Conservation (phyloP, 2,329 filamentous ascomycete genomes). For the Alternaria tenuissima region DNA sequence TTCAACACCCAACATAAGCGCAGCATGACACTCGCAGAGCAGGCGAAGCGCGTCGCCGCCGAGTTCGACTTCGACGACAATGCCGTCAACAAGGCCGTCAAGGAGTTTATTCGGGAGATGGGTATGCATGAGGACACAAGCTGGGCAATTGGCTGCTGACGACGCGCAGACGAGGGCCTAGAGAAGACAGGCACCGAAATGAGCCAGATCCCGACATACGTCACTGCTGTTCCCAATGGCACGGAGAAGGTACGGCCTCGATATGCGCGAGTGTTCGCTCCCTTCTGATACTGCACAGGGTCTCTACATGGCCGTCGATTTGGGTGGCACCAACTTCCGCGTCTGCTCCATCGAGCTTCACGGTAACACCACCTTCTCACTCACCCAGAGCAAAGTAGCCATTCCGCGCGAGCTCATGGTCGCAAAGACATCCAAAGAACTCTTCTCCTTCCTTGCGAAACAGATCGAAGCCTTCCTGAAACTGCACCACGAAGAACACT, state of each 20-base stretch:
- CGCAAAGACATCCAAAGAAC: constrained; percentile 82
- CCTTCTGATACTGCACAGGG: constrained; percentile 64
- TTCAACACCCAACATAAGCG: constrained; percentile 48
- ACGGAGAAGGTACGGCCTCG: constrained; percentile 95
- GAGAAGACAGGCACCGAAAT: constrained; percentile 79
- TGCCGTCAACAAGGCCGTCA: constrained; percentile 79
- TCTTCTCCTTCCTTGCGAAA: constrained; percentile 91
- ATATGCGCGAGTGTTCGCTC: background rate
- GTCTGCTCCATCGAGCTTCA: constrained; percentile 95
- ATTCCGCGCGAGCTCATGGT: constrained; percentile 92
- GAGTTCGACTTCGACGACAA: constrained; percentile 86
- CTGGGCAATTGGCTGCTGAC: constrained; percentile 22
- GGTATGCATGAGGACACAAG: constrained; percentile 53
- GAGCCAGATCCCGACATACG: constrained; percentile 97
- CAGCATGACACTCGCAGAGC: constrained; percentile 66
- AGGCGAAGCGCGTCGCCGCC: constrained; percentile 80
- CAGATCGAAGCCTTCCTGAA: constrained; percentile 90
- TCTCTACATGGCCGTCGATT: constrained; percentile 92
- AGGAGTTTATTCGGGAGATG: constrained; percentile 89
- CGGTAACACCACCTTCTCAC: constrained; percentile 92
- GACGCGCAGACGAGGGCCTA: constrained; percentile 76
- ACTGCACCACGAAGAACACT: constrained; percentile 87
- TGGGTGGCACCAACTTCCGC: constrained; percentile 98
- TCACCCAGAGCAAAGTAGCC: constrained; percentile 90
- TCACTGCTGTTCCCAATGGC: constrained; percentile 94